These are phyloP conservation scores for Leishmania braziliensis DNA, from an alignment of 208 protist genomes.

Conservation along the genomic window DNA sequence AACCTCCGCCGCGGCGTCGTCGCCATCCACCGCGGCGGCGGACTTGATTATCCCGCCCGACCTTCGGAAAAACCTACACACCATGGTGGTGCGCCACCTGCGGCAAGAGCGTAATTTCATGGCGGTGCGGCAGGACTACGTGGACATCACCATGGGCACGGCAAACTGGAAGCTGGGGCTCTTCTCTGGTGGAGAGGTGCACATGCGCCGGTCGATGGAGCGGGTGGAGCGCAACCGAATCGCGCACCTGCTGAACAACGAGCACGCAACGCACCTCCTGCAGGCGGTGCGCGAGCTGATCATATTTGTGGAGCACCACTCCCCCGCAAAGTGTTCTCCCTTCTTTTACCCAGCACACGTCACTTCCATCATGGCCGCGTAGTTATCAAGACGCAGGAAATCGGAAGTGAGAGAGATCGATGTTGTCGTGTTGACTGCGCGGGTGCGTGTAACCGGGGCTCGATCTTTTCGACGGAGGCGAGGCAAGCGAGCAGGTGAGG, in stretches of 20 bases:
- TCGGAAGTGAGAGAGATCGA: not conserved
- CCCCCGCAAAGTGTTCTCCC: not conserved
- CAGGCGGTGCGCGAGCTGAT: conserved; percentile 63
- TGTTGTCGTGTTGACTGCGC: not conserved
- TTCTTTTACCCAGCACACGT: not conserved
- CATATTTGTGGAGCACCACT: conserved; percentile 45
- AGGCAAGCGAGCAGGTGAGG: not conserved
- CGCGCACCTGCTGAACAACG: conserved; percentile 79
- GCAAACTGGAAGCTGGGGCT: conserved; percentile 88
- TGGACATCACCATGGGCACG: conserved; percentile 74
- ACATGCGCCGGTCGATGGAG: conserved; percentile 88
- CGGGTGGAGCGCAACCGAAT: conserved; percentile 81
- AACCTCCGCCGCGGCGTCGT: conserved; percentile 1
- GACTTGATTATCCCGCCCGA: conserved; percentile 36
- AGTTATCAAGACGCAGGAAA: not conserved
- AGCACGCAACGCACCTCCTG: conserved; percentile 73
- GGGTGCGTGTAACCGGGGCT: not conserved
- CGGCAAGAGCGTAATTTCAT: conserved; percentile 42
- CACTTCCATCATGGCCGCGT: not conserved
- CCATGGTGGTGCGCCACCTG: conserved; percentile 41
- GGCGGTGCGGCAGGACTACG: conserved; percentile 64
- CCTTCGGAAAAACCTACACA: conserved; percentile 39
- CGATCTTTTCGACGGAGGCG: not conserved
- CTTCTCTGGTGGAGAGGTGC: conserved; percentile 85
- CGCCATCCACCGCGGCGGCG: not conserved